Conservation (phyloP, 257 asterid species). For the Solanum chmielewskii region DNA sequence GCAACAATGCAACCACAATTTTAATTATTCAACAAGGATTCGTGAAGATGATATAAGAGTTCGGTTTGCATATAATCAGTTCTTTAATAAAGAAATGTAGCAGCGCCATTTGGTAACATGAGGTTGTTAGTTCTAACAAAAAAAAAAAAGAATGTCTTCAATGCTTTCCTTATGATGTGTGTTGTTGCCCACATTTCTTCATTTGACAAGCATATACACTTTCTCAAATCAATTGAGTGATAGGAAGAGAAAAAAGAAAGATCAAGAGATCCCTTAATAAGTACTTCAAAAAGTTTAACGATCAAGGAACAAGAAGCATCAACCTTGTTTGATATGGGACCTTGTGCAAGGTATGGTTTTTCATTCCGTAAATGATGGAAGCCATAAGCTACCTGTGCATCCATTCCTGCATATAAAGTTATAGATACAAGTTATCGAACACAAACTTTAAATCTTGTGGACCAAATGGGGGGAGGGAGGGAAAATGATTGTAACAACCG, state of each 20-base stretch:
- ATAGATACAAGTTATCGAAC: not conserved
- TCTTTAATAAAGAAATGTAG: not conserved
- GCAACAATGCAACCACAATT: not conserved
- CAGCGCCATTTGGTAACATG: not conserved
- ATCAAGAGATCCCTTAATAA: not conserved
- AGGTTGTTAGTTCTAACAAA: not conserved
- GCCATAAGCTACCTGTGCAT: constrained; percentile 95
- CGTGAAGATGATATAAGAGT: not conserved
- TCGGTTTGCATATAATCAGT: not conserved
- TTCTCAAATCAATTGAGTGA: not conserved
- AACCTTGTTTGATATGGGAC: constrained; percentile 92
- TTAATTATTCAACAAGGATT: not conserved
- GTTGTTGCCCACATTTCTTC: not conserved
- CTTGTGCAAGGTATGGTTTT: constrained; percentile 91
- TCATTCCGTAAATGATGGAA: constrained; percentile 89
- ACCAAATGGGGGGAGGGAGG: not conserved
- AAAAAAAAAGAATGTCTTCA: not conserved
- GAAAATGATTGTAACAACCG: not conserved
- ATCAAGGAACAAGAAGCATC: not conserved
- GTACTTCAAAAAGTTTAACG: not conserved
- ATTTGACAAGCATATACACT: not conserved
- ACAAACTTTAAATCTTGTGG: not conserved
- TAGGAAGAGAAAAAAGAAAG: not conserved
- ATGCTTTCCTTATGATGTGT: not conserved
- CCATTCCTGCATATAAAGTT: constrained; percentile 59